A percentile compares a stretch with the other conserved stretches of the same genome.
Conservation (phyloP, 2,329 filamentous ascomycete species). For the Pseudogymnoascus sp. region DNA sequence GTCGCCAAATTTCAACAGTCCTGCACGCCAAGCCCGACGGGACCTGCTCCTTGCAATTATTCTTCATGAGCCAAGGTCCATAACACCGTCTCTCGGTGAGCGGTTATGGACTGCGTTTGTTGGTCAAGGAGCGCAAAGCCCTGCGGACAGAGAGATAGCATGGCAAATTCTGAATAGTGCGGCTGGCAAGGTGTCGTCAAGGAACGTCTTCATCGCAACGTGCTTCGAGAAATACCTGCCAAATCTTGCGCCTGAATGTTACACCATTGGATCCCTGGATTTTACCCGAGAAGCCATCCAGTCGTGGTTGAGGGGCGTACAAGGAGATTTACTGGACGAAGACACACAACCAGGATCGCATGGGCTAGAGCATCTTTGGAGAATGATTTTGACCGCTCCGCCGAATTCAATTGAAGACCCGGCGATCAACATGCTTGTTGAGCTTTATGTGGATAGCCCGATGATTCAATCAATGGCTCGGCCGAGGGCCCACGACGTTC, state of each 20-base stretch:
- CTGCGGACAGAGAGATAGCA: constrained; percentile 54
- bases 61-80: constrained; percentile 49
- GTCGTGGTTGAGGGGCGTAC: constrained; percentile 38
- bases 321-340: constrained; percentile 43
- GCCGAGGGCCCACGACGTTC: constrained; percentile 47
- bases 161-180: constrained; percentile 59
- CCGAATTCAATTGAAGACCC: constrained; percentile 56
- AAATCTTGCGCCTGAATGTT: constrained; percentile 46
- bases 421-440: constrained; percentile 64
- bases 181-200: constrained; percentile 35
- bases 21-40: constrained; percentile 45
- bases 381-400: constrained; percentile 64
- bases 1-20: constrained; percentile 29
- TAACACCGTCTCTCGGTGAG: constrained; percentile 54
- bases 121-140: constrained; percentile 51
- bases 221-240: constrained; percentile 53
- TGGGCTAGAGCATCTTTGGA: constrained; percentile 70
- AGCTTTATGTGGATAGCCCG: constrained; percentile 59
- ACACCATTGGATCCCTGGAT: constrained; percentile 53
- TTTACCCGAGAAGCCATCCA: constrained; percentile 51
- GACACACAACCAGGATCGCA: constrained; percentile 44
- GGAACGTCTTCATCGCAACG: constrained; percentile 48
- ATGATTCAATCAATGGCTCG: constrained; percentile 44
- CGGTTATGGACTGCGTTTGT: constrained; percentile 68
- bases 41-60: constrained; percentile 54